These are phyloP conservation scores for Tagetes patula DNA, from an alignment of 129 eudicot species.

Conservation along the genomic window DNA sequence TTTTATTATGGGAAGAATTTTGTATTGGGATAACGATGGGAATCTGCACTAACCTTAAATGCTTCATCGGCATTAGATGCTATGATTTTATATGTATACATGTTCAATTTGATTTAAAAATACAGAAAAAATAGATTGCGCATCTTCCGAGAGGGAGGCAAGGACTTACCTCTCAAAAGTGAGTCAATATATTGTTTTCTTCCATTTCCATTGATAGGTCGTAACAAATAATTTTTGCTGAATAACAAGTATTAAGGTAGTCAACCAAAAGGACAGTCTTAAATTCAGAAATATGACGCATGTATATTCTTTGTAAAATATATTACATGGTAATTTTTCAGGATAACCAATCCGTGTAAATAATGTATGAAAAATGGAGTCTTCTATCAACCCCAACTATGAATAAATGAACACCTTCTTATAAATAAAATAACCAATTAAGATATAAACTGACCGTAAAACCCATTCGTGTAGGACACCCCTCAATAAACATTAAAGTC, in stretches of 20 bases:
- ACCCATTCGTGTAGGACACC: conserved; percentile 70
- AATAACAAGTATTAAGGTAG: background rate
- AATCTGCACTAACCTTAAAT: background rate
- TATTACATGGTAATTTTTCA: conserved; percentile 9
- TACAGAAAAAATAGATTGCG: background rate
- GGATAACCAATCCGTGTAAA: background rate
- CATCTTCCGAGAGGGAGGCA: background rate
- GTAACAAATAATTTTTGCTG: background rate
- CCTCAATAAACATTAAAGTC: conserved; percentile 85
- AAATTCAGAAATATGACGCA: background rate
- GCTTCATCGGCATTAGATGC: background rate
- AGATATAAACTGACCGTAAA: conserved; percentile 61
- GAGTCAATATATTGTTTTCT: background rate
- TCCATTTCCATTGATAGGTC: background rate
- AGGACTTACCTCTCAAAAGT: background rate
- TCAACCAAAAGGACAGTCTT: background rate
- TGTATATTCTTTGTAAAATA: background rate
- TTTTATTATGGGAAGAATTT: background rate
- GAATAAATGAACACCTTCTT: background rate
- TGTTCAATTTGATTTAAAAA: background rate
- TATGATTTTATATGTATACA: background rate
- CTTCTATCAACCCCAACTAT: background rate
- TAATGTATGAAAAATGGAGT: background rate
- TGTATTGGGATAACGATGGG: background rate
- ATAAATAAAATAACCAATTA: background rate